phyloP scores from a whole-genome alignment of 2,329 filamentous ascomycete species.

The Kalaharituber pfeilii region DNA sequence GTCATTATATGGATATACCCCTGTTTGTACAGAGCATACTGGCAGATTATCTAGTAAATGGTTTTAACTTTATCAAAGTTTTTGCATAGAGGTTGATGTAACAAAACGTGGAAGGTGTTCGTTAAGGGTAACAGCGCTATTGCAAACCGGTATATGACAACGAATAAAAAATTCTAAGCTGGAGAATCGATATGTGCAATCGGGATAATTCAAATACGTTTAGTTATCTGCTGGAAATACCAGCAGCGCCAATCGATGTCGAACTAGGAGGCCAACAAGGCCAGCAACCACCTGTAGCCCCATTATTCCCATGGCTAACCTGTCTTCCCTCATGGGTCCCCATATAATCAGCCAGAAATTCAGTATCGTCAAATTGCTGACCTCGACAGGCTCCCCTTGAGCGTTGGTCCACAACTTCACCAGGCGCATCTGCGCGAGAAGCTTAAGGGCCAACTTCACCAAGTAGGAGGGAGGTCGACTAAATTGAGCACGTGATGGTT shows the following conservation, averaged over 20 bases:
- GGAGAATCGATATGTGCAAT: too few species aligned
- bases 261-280: conserved; percentile 63
- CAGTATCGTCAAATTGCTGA: conserved; percentile 77
- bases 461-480: conserved; percentile 49
- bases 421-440: conserved; percentile 51
- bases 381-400: conserved; percentile 55
- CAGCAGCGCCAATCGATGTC: conserved; percentile 70
- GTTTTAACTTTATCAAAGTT: too few species aligned
- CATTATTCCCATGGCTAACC: conserved; percentile 61
- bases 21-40: too few species aligned
- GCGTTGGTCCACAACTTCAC: conserved; percentile 47
- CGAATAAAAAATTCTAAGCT: too few species aligned
- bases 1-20: too few species aligned
- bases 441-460: conserved; percentile 45
- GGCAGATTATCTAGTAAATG: too few species aligned
- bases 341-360: conserved; percentile 96
- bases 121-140: too few species aligned
- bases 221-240: conserved; percentile 80
- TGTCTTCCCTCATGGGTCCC: conserved; percentile 75
- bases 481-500: conserved; percentile 61
- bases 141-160: too few species aligned
- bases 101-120: too few species aligned
- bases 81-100: too few species aligned
- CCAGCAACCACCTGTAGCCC: conserved; percentile 61
- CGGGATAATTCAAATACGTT: too few species aligned